phyloP scores from a whole-genome alignment of 371 early-diverging fungal genomes.

The Mucor circinelloides region DNA sequence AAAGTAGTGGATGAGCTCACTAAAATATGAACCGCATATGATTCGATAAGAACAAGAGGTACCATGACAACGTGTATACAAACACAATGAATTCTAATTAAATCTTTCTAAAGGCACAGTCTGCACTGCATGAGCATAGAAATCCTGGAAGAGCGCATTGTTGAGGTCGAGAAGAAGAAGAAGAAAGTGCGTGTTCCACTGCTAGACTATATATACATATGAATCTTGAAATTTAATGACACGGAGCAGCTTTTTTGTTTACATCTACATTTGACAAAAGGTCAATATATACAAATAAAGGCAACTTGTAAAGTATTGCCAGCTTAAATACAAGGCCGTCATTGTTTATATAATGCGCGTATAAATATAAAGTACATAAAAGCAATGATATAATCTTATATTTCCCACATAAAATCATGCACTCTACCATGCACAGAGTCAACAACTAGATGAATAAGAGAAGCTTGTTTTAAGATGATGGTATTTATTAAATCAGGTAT shows the following conservation, averaged over 20 bases:
- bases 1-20: too few relatives aligned
- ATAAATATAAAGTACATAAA: not conserved
- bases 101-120: too few relatives aligned
- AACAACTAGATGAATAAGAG: not conserved
- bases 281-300: not conserved
- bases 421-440: not conserved
- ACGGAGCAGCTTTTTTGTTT: not conserved
- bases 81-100: too few relatives aligned
- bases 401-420: not conserved
- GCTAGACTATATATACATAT: not conserved
- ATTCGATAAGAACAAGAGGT: too few relatives aligned
- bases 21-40: too few relatives aligned
- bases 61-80: too few relatives aligned
- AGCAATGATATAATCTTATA: not conserved
- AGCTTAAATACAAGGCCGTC: not conserved
- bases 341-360: not conserved
- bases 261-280: not conserved
- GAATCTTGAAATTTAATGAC: not conserved
- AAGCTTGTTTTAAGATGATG: not conserved
- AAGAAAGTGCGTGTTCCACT: not conserved
- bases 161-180: too few relatives aligned
- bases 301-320: not conserved
- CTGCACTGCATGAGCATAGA: too few relatives aligned
- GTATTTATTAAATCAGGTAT: not conserved
- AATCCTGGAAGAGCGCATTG: not conserved